phyloP scores from a whole-genome alignment of 768 basidiomycete species.

The Amanita fuliginea region DNA sequence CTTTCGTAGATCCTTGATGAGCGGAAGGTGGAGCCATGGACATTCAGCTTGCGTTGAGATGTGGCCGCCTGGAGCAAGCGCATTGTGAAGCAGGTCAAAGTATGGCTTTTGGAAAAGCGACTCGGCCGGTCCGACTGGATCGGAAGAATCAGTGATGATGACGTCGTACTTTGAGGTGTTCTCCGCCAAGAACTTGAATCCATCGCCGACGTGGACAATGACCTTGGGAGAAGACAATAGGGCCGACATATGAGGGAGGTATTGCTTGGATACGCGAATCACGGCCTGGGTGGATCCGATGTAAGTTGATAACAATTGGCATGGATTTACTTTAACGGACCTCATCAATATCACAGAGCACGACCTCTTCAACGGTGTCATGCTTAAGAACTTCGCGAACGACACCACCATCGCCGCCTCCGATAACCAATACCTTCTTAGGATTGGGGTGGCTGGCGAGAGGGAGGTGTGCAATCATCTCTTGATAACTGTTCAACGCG shows the following conservation, averaged over 20 bases:
- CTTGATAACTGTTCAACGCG: constrained; percentile 64
- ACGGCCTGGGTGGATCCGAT: constrained; percentile 53
- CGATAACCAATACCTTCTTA: constrained; percentile 91
- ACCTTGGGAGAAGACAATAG: constrained; percentile 76
- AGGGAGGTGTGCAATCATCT: constrained; percentile 99
- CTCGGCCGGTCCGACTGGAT: constrained; percentile 92
- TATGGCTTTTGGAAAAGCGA: constrained; percentile 95
- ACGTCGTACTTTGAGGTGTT: constrained; percentile 87
- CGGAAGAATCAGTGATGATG: constrained; percentile 98
- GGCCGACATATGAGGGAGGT: constrained; percentile 87
- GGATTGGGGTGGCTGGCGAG: constrained; percentile 94
- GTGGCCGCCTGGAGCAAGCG: constrained; percentile 80
- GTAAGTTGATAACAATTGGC: not conserved
- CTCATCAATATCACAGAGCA: constrained; percentile 97
- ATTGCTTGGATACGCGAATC: constrained; percentile 86
- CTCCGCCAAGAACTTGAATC: constrained; percentile 92
- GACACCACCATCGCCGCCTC: constrained; percentile 97
- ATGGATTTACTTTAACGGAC: constrained; percentile 21
- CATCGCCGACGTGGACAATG: constrained; percentile 81
- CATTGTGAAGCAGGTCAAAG: constrained; percentile 89
- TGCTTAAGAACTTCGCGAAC: constrained; percentile 97
- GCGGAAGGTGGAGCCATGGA: constrained; percentile 85
- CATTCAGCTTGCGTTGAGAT: constrained; percentile 96
- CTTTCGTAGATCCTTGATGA: constrained; percentile 67
- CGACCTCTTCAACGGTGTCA: constrained; percentile 79